These are phyloP conservation scores for Eucalyptus cloeziana DNA, from an alignment of 345 rosid genomes.

Conservation along the genomic window DNA sequence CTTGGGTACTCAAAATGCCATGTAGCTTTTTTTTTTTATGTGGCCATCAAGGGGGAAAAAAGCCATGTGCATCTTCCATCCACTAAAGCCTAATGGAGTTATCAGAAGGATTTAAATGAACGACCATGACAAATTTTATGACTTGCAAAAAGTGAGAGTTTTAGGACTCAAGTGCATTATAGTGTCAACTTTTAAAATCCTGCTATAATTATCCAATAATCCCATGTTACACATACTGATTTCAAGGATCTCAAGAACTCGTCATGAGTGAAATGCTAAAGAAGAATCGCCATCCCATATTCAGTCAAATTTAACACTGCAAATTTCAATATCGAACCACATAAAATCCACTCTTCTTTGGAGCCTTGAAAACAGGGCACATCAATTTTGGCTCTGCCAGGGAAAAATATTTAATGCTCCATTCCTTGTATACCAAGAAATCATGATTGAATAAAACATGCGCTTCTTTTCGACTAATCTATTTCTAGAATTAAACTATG, in stretches of 20 bases:
- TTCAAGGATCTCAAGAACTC: background rate
- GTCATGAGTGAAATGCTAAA: background rate
- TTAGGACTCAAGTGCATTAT: background rate
- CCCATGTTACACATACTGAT: background rate
- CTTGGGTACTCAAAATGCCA: background rate
- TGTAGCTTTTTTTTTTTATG: background rate
- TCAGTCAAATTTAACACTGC: background rate
- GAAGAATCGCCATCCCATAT: background rate
- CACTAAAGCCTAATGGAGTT: background rate
- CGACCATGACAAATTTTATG: background rate
- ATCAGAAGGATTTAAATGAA: background rate
- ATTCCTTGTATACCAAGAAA: background rate
- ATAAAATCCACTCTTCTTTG: background rate
- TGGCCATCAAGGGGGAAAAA: background rate
- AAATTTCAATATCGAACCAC: background rate
- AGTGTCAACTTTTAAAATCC: background rate
- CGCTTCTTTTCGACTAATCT: background rate
- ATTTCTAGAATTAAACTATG: background rate
- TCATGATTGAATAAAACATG: background rate
- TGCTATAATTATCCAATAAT: background rate
- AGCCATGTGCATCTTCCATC: background rate
- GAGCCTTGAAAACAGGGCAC: background rate
- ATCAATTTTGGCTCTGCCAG: background rate
- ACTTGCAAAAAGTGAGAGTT: background rate
- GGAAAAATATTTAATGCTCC: background rate